These are phyloP conservation scores for Debaryomyces castellii DNA, from an alignment of 805 yeast species.

Conservation along the genomic window DNA sequence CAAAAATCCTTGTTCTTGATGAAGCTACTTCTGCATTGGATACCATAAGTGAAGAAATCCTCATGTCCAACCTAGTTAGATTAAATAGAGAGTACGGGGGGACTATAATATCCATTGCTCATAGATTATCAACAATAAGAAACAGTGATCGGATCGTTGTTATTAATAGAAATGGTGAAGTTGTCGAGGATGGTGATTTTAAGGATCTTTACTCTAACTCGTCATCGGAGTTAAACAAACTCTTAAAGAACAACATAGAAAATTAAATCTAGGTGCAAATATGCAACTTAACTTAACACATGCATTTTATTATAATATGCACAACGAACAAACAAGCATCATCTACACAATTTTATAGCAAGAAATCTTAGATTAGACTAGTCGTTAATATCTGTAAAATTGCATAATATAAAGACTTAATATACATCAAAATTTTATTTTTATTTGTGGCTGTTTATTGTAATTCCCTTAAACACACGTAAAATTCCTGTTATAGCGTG, in stretches of 20 bases:
- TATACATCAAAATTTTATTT: background rate
- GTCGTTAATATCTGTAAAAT: too few relatives aligned
- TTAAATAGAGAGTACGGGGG: constrained; percentile 49
- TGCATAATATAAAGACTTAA: too few relatives aligned
- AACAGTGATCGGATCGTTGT: constrained; percentile 82
- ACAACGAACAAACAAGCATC: background rate
- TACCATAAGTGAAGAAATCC: constrained; percentile 81
- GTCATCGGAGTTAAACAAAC: constrained; percentile 33
- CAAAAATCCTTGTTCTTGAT: constrained; percentile 79
- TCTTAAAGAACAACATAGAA: constrained; percentile 24
- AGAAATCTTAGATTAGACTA: background rate
- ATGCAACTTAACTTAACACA: background rate
- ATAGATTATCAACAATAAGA: constrained; percentile 82
- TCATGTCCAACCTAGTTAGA: constrained; percentile 65
- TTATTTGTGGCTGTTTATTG: background rate
- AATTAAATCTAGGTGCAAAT: background rate
- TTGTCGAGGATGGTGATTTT: constrained; percentile 61
- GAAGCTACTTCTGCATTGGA: constrained; percentile 96
- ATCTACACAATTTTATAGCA: background rate
- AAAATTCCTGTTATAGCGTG: background rate
- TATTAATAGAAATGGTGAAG: constrained; percentile 49
- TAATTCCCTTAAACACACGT: background rate
- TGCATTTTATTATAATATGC: background rate
- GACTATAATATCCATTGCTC: constrained; percentile 89
- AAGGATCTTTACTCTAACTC: constrained; percentile 24